Evolutionary conservation across 306 rosid species (phyloP), one percentile per base, ranked within the genome.

Genomic region (Potentilla sterilis): DNA sequence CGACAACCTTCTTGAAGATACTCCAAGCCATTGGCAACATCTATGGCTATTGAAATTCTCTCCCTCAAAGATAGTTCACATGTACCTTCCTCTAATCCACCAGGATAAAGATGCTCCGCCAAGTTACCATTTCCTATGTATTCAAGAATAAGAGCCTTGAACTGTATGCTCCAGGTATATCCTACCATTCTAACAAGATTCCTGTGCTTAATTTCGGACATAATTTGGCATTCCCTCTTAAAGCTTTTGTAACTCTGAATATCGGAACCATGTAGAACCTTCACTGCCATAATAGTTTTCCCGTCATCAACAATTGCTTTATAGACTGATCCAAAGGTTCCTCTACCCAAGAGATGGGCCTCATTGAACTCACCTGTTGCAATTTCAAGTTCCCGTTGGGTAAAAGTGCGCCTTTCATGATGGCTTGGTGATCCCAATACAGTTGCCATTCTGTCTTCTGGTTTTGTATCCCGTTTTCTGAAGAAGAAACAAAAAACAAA

Each of bases 1-100:
- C 74, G 80, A 75, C 80, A 75, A 19, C 77, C 84, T 28, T 81
- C 80, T 69, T 81, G 80, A 63, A 70, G 80, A 75, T 81, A 81
- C 73, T 75, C 74, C 63, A 81, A 48, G 19, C 80, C 77, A 62
- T 62, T 59, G 57, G 83, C 83, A 38, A 75, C 59, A 63, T 74
- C 75, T n/a, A 67, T 38, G 40, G 75, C 70, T 55, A 79, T 74
- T 14, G 77, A 80, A 14, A 80, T 10, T 51, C 76, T 80, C 47
- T 69, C 80, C 69, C 59, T 24, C 59, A 75, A 49, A 11, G 76
- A 61, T 15, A 75, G 10, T 15, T 69, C 11, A 41, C 83, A 69
- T 9, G 55, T 10, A 15, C 44, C 75, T 55, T 74, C 83, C 79
- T 80, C 71, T 55, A 43, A 54, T 38, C 72, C 67, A 58, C 54